Base-by-base conservation (phyloP, 2,329 filamentous ascomycete species). In the Didymellaceae sp. region DNA sequence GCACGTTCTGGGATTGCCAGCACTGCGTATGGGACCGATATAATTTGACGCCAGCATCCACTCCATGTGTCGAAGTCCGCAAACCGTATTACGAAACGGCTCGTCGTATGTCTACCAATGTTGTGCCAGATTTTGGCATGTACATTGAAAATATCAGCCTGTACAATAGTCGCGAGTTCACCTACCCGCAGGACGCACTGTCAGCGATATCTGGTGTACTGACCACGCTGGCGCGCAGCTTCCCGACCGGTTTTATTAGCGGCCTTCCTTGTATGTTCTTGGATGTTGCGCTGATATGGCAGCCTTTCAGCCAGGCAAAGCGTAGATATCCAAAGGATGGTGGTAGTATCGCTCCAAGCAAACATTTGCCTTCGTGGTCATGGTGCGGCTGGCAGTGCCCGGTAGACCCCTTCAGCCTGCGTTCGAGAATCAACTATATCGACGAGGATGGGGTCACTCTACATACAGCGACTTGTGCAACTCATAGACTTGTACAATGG, bases 281-380 rank as follows among this genome's bases (percentile, higher is more conserved):
- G 9, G 44, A 54, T 24, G 21, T 37, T 31, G 44, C 45, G 16
- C 38, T 54, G 11, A 13, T 54, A 8, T 54, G 50, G 50, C 49
- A 52, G 43, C 42, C 49, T 4, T 42, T 42, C 26, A 28, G 32
- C 16, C 41, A n/a, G 28, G 41, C 17, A 30, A 25, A 28, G 4
- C 41, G 41, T 31, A 9, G 28, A 31, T 6, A 11, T 11, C 8
- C 28, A 31, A 31, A 5, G 13, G 28, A 31, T n/a, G 28, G 28
- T 6, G 28, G 28, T 2, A 2, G 6, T 6, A 16, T 31, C 10
- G 20, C 33, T 7, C 33, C 16, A n/a, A 37, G 17, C 3, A 16
- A 20, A 2, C 16, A 37, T 6, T 5, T 45, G 6, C 37, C 46
- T 6, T 45, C 47, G 6, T 51, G 47, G 47, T 32, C 40, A 17